These are phyloP conservation scores for Ogataea minuta DNA, from an alignment of 805 yeast species.

Conservation along the genomic window DNA sequence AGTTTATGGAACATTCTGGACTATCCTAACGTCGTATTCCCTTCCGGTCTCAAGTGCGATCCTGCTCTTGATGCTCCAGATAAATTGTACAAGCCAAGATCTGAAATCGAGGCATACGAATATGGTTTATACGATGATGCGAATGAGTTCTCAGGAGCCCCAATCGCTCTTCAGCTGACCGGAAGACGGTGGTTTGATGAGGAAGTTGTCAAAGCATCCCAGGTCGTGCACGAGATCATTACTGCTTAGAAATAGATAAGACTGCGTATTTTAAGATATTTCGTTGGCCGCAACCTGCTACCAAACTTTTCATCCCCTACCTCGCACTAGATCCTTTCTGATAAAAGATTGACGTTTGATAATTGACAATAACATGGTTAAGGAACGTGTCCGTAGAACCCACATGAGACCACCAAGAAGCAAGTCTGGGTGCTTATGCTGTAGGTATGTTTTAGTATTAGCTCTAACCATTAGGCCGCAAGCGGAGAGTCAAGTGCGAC, in stretches of 20 bases:
- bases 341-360: too few species aligned
- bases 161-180: conserved; percentile 48
- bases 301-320: too few species aligned
- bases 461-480: conserved; percentile 17
- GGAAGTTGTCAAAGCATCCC: conserved; percentile 44
- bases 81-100: conserved; percentile 19
- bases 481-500: conserved; percentile 27
- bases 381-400: background rate
- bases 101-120: conserved; percentile 33
- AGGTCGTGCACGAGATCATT: conserved; percentile 36
- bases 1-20: conserved; percentile 67
- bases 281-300: background rate
- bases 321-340: too few species aligned
- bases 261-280: background rate
- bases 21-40: conserved; percentile 59
- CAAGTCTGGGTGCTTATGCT: conserved; percentile 27
- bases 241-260: conserved; percentile 3
- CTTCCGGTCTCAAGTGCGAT: conserved; percentile 54
- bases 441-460: conserved; percentile 13
- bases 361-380: too few species aligned
- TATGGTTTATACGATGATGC: conserved; percentile 36
- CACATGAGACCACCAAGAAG: conserved; percentile 6
- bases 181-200: conserved; percentile 54
- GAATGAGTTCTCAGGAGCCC: conserved; percentile 40
- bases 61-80: conserved; percentile 26